A percentile compares a stretch with the other conserved stretches of the same genome.
phyloP scores from a whole-genome alignment of 345 rosid genomes.

The Citrus sp. region DNA sequence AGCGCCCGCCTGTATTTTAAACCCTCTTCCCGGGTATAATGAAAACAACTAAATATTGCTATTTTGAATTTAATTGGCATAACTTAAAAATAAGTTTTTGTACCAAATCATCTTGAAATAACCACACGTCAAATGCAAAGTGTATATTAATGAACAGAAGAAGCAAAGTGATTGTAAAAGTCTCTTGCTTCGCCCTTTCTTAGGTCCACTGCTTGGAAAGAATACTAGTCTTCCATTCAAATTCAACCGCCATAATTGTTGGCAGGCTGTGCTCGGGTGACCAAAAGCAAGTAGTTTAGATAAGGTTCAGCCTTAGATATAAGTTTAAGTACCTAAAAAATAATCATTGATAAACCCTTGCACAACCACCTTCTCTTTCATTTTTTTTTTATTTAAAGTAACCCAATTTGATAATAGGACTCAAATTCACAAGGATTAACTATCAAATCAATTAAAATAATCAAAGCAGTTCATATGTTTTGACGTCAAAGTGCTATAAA shows the following conservation, averaged over 20 bases:
- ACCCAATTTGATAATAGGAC: no score
- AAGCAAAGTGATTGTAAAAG: background rate
- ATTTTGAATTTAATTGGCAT: background rate
- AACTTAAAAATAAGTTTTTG: background rate
- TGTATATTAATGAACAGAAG: background rate
- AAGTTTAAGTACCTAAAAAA: no score
- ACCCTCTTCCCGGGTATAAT: background rate
- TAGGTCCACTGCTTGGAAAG: slow-evolving; percentile 78
- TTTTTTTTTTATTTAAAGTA: no score
- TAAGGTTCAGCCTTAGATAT: slow-evolving; percentile 26
- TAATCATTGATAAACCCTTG: no score
- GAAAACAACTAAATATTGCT: background rate
- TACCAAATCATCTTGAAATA: background rate
- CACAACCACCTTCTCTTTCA: no score
- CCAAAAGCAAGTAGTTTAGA: slow-evolving; percentile 58
- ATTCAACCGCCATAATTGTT: slow-evolving; percentile 39
- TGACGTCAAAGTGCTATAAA: no score
- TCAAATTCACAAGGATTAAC: no score
- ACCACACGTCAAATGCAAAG: no score
- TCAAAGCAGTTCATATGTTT: no score
- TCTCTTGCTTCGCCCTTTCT: slow-evolving; percentile 33
- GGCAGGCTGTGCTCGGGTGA: slow-evolving; percentile 34
- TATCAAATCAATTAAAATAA: no score
- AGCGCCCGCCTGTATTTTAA: no score
- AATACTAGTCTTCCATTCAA: slow-evolving; percentile 75